phyloP scores from a whole-genome alignment of 345 rosid species.

The Psidium guajava region DNA sequence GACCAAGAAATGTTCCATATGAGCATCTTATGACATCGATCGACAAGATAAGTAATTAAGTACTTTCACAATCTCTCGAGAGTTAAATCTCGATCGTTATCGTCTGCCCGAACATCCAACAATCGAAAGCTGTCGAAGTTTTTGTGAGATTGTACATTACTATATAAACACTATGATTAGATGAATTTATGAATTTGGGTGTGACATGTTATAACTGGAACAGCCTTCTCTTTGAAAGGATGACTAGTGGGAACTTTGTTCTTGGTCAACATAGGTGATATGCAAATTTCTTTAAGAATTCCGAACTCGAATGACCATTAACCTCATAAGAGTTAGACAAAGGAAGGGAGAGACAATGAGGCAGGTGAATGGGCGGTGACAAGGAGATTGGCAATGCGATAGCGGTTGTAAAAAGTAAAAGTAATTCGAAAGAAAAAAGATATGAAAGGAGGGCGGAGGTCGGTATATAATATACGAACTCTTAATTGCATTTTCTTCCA shows the following conservation, averaged over 20 bases:
- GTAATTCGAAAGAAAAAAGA: background rate
- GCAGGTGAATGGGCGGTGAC: background rate
- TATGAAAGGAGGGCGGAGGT: background rate
- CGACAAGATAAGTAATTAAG: background rate
- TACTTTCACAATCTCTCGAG: background rate
- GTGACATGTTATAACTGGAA: background rate
- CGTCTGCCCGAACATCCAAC: background rate
- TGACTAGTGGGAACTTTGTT: rapidly evolving
- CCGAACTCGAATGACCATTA: background rate
- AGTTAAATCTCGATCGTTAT: too few relatives aligned
- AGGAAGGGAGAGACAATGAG: background rate
- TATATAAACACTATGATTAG: background rate
- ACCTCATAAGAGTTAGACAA: background rate
- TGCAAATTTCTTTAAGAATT: background rate
- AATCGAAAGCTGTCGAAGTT: background rate
- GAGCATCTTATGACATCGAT: background rate
- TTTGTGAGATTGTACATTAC: background rate
- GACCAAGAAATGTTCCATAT: background rate
- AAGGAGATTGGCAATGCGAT: background rate
- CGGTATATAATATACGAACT: background rate
- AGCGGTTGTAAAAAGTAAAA: background rate
- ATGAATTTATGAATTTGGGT: background rate
- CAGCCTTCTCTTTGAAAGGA: background rate
- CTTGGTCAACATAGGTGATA: background rate
- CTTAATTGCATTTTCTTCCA: background rate